phyloP scores from a whole-genome alignment of 352 stramenopile genomes.

The Aphanomyces invadans region DNA sequence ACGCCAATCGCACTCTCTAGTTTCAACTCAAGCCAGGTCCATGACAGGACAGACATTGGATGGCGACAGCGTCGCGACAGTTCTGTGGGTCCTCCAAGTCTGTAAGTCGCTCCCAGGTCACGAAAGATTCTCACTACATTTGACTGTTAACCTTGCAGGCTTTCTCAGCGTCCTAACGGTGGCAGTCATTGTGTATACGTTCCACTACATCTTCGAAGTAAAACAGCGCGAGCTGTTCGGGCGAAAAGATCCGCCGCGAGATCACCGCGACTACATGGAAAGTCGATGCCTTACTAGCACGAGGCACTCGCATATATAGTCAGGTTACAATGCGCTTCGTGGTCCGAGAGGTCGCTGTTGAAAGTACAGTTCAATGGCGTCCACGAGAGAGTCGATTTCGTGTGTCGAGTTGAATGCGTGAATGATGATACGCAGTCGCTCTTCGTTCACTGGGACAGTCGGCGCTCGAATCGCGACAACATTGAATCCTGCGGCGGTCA shows the following conservation, averaged over 20 bases:
- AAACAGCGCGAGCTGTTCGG: slow-evolving; percentile 16
- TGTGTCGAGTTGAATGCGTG: slow-evolving; percentile 89
- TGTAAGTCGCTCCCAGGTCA: background rate
- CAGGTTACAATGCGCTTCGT: slow-evolving; percentile 4
- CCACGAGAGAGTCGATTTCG: slow-evolving; percentile 75
- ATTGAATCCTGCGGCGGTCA: slow-evolving; percentile 71
- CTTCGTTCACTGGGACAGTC: slow-evolving; percentile 89
- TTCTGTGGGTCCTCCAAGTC: slow-evolving; percentile 5
- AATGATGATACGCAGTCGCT: slow-evolving; percentile 94
- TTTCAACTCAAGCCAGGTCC: background rate
- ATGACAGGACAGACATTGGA: background rate
- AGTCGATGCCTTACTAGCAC: background rate
- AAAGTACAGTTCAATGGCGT: slow-evolving; percentile 45
- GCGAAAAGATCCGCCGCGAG: background rate
- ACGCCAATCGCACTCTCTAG: background rate
- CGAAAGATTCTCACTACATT: background rate
- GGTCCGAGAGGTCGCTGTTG: slow-evolving; percentile 10
- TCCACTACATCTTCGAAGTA: slow-evolving; percentile 7
- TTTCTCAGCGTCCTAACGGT: background rate
- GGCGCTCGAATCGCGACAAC: slow-evolving; percentile 93
- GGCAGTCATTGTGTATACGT: background rate
- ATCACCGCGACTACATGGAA: background rate
- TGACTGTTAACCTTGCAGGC: background rate
- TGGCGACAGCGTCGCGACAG: background rate
- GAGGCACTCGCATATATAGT: background rate